Base-by-base conservation (phyloP, 495 filamentous ascomycete genomes). In the Coniosporium apollinis region DNA sequence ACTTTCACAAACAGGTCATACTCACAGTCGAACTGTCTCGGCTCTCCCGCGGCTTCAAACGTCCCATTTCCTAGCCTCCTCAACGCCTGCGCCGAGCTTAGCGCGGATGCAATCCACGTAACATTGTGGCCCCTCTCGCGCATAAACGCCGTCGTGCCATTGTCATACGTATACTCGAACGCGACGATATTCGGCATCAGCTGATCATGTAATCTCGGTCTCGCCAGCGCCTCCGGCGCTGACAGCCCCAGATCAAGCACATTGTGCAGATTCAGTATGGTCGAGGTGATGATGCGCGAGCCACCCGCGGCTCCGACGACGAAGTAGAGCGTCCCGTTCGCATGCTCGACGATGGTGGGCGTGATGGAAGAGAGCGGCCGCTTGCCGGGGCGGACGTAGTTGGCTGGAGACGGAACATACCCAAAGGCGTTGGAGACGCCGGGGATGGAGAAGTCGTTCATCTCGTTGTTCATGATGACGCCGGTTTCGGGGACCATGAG, bases 381-480 rank as follows among this genome's bases (percentile, higher is more conserved):
- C 49, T 93, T 93, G 6, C 73, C 69, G 0, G 86, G 79, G 3
- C 65, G 64, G 57, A 93, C 71, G 55, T 68, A 94, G 62, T 94
- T 93, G 13, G 73, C 63, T 0, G 74, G 73, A 1, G 76, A 80
- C 6, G 83, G 85, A 19, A 76, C 57, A 51, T 77, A 93, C 30
- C 82, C 84, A 41, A 92, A 94, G 4, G 72, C 67, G 56, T 93
- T 92, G 11, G 62, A 67, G 0, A 62, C 60, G 11, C 69, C 69
- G 2, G 84, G 84, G 34, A 85, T 79, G n/a, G 70, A 77, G 61
- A 87, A 86, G 40, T 74, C 68, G 50, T 93, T 80, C 85, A 93
- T 93, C 50, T 93, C 82, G 49, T 93, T 74, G 53, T 94, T 94
- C 74, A 87, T 79, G 31, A 92, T 80, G 33, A 94, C 69, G 21